Percentiles rank a stretch among this genome's conserved stretches.
These are phyloP conservation scores for Stromatinia cepivora DNA, from an alignment of 2,329 filamentous ascomycete genomes.

Conservation along the genomic window DNA sequence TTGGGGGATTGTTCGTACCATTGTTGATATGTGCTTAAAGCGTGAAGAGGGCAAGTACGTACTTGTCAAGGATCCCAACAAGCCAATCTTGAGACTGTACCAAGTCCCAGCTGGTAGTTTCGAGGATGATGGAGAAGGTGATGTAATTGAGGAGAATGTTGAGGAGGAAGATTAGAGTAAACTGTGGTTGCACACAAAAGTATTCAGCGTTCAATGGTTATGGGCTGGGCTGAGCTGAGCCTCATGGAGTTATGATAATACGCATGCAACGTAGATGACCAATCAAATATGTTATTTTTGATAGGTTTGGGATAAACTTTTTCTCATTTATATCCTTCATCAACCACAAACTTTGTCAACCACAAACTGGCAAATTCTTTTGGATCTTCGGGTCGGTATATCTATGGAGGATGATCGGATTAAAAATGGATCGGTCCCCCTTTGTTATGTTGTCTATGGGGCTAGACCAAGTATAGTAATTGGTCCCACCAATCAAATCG, in stretches of 20 bases:
- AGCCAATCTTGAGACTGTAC: conserved; percentile 90
- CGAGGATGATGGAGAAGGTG: conserved; percentile 79
- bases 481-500: neutral
- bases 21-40: conserved; percentile 88
- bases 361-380: neutral
- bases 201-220: conserved; percentile 1
- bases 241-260: conserved; percentile 23
- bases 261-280: conserved; percentile 8
- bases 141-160: conserved; percentile 38
- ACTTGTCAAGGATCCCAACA: conserved; percentile 90
- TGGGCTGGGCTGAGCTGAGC: conserved; percentile 14
- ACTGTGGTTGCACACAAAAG: neutral
- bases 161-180: conserved; percentile 35
- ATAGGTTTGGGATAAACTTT: neutral
- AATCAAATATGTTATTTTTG: conserved; percentile 11
- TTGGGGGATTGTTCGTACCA: conserved; percentile 98
- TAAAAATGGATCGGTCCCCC: neutral
- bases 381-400: no score
- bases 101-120: conserved; percentile 85
- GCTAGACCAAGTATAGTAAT: neutral
- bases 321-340: neutral
- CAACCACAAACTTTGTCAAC: neutral
- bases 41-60: conserved; percentile 80
- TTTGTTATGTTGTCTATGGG: neutral
- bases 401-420: neutral